These are phyloP conservation scores for Brassica nigra DNA, from an alignment of 345 rosid species.

Conservation along the genomic window DNA sequence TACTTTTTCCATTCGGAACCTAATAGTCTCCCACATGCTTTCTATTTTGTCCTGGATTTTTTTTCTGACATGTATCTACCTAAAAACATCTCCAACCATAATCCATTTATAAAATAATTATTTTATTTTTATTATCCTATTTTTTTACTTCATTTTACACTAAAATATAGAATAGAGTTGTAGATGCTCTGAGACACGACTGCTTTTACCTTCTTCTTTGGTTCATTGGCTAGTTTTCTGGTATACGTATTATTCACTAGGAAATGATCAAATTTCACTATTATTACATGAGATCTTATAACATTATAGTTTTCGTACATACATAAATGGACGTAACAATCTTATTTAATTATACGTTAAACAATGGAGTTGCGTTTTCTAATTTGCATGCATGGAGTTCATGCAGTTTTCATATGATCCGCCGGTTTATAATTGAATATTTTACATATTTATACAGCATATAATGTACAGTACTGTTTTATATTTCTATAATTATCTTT, in stretches of 20 bases:
- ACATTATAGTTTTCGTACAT: neutral
- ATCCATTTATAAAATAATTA: too few species aligned
- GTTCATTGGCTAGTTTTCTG: neutral
- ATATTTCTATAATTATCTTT: too few species aligned
- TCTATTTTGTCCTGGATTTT: neutral
- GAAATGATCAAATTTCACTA: neutral
- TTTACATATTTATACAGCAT: neutral
- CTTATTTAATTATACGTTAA: neutral
- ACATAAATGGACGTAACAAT: neutral
- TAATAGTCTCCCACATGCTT: conserved; percentile 23
- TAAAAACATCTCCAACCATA: too few species aligned
- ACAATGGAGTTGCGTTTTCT: neutral
- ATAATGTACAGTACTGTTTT: too few species aligned
- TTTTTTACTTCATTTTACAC: too few species aligned
- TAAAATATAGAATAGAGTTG: too few species aligned
- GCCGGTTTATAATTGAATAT: neutral
- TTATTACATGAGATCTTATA: neutral
- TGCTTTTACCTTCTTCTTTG: neutral
- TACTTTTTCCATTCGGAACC: too few species aligned
- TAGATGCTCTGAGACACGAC: conserved; percentile 3
- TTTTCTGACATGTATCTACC: neutral
- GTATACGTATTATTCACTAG: neutral
- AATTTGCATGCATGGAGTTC: conserved; percentile 15
- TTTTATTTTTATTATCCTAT: too few species aligned
- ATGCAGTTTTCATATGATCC: neutral